Base-by-base conservation (phyloP, 306 rosid species). In the Hippophae tibetana region DNA sequence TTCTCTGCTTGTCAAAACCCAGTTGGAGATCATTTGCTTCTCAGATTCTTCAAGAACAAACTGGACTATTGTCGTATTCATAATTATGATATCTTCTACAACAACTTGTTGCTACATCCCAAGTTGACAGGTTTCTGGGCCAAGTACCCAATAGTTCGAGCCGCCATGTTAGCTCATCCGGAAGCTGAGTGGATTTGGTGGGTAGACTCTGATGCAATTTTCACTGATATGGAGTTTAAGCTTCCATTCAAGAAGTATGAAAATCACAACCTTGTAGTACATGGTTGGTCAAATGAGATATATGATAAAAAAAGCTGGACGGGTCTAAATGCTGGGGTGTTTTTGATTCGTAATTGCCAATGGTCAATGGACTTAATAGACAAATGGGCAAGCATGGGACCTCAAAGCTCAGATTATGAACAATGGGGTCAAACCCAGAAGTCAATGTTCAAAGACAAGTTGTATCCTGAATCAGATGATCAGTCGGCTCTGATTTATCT, bases 181-280 rank as follows among this genome's bases (percentile, higher is more conserved):
- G 85, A 77, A 1, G 63, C 25, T 0, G 78, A 84, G 43, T 84
- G 82, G 85, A 71, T 74, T 42, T 80, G 78, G 78, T 84, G 89
- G 83, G 44, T 83, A 18, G 89, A 83, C 43, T 60, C 68, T 0
- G 82, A 83, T 9, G 78, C 82, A 0, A 11, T 61, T 12, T 72
- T 74, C 64, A 83, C 72, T 2, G 77, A 76, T 64, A 78, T 78
- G 75, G 82, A 73, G 54, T 82, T 56, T 43, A 58, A 55, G 74
- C 46, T 73, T 42, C 78, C 78, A 0, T 10, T 75, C 57, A 57
- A 43, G 13, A 44, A 47, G 31, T 80, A 82, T 50, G 44, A 40
- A 53, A 51, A 54, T 52, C 78, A 75, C 50, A 67, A 55, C 12
- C 44, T 67, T 0, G 64, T 74, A 47, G 79, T 57, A 46, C 72